These are phyloP conservation scores for Ceratocystis diversiconidia DNA, from an alignment of 2,329 filamentous ascomycete genomes.

Conservation along the genomic window DNA sequence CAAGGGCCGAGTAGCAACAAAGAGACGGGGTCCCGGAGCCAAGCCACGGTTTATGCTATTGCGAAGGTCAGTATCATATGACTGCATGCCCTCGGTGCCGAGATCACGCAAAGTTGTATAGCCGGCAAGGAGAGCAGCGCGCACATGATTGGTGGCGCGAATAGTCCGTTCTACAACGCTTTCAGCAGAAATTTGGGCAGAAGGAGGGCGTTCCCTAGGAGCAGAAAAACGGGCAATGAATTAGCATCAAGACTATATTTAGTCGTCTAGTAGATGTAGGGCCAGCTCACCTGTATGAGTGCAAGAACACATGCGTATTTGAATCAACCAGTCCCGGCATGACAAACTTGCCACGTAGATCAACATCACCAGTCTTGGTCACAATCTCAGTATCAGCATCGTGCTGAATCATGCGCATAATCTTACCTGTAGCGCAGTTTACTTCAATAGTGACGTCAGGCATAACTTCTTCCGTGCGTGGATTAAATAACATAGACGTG, in stretches of 20 bases:
- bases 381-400: slow-evolving; percentile 21
- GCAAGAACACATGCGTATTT: slow-evolving; percentile 43
- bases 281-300: slow-evolving; percentile 30
- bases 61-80: slow-evolving; percentile 36
- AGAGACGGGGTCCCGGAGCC: slow-evolving; percentile 39
- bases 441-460: slow-evolving; percentile 32
- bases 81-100: slow-evolving; percentile 37
- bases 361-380: slow-evolving; percentile 30
- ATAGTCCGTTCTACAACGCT: slow-evolving; percentile 42
- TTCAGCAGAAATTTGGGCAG: slow-evolving; percentile 43
- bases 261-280: not conserved
- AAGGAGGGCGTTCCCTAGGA: slow-evolving; percentile 27
- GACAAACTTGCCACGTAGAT: slow-evolving; percentile 38
- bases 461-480: slow-evolving; percentile 29
- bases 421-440: slow-evolving; percentile 28
- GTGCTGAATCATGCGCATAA: slow-evolving; percentile 26
- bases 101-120: slow-evolving; percentile 46
- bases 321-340: slow-evolving; percentile 41
- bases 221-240: not conserved
- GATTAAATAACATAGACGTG: slow-evolving; percentile 34
- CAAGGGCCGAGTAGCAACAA: slow-evolving; percentile 39
- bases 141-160: slow-evolving; percentile 39
- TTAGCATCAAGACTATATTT: not conserved
- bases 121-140: slow-evolving; percentile 39
- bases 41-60: slow-evolving; percentile 41